Evolutionary conservation across 179 eudicot species (phyloP), one percentile per base, ranked within the genome.

Genomic region (Nepenthes alata): DNA sequence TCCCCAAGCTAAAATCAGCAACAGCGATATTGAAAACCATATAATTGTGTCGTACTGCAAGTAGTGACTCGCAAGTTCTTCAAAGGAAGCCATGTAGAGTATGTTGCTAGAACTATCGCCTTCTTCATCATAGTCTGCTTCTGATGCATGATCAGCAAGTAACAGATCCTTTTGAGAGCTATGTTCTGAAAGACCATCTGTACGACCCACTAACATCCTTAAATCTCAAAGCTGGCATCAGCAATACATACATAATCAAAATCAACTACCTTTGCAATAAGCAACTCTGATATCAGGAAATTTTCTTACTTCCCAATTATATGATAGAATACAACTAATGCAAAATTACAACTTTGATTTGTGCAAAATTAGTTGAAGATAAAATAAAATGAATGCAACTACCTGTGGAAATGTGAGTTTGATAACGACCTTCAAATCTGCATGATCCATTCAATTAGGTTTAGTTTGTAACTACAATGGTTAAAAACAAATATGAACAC

Each of bases 1-100:
- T 39, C 97, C 95, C 97, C 95, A 90, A 67, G 97, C 97, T 75
- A 87, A 77, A 65, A 90, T 84, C 71, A 90, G 80, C 55, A 90
- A 44, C 67, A 87, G 60, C 4, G 91, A 90, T 69, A 90, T 83
- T 38, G 82, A 83, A 53, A 87, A 59, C 95, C 97, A 90, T 72
- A 90, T 83, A 34, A 90, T 85, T 14, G 86, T 85, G 60, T 90
- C 93, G 64, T 89, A 89, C 70, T 65, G 80, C 56, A 89, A 62
- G 69, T 63, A 64, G 55, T 73, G 77, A 6, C 68, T 57, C 16
- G 84, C 84, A 44, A 87, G 86, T 64, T 89, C 97, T 41, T 85
- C 88, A 72, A 89, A 89, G 13, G 97, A 89, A 63, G 95, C 95
- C 65, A 67, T 70, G 65, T 85, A 83, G 37, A 89, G 59, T 70